These are phyloP conservation scores for Lanmaoa pseudosensibilis DNA, from an alignment of 768 basidiomycete genomes.

Conservation along the genomic window DNA sequence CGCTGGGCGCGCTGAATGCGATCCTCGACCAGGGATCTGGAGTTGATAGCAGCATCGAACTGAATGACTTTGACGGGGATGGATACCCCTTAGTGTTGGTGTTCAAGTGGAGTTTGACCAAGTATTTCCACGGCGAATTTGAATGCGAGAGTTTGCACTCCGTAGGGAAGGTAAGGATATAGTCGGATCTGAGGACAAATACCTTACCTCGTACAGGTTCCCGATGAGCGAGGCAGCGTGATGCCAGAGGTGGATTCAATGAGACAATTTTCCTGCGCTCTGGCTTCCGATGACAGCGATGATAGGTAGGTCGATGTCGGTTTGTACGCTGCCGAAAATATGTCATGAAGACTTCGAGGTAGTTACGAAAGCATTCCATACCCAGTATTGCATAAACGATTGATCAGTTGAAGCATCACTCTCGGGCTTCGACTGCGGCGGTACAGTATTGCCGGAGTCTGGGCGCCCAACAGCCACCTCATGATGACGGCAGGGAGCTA, in stretches of 20 bases:
- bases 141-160: slow-evolving; percentile 54
- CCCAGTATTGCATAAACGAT: slow-evolving; percentile 64
- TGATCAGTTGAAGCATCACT: slow-evolving; percentile 57
- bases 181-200: not conserved
- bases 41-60: slow-evolving; percentile 51
- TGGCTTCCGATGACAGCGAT: slow-evolving; percentile 75
- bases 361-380: slow-evolving; percentile 22
- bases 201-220: slow-evolving; percentile 69
- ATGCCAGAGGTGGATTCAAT: slow-evolving; percentile 79
- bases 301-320: slow-evolving; percentile 70
- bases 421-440: slow-evolving; percentile 45
- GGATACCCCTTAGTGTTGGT: slow-evolving; percentile 40
- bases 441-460: slow-evolving; percentile 42
- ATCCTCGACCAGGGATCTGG: slow-evolving; percentile 59
- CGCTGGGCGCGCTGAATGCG: slow-evolving; percentile 64
- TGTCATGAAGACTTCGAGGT: not conserved
- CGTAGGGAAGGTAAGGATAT: slow-evolving; percentile 35
- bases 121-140: slow-evolving; percentile 46
- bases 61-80: slow-evolving; percentile 38
- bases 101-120: slow-evolving; percentile 47
- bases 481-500: too few relatives aligned
- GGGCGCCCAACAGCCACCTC: slow-evolving; percentile 50
- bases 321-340: slow-evolving; percentile 49
- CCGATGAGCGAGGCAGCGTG: slow-evolving; percentile 64
- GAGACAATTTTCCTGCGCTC: slow-evolving; percentile 73